A percentile compares a stretch with the other conserved stretches of the same genome.
phyloP scores from a whole-genome alignment of 768 basidiomycete genomes.

The Daedaleopsis sinensis region DNA sequence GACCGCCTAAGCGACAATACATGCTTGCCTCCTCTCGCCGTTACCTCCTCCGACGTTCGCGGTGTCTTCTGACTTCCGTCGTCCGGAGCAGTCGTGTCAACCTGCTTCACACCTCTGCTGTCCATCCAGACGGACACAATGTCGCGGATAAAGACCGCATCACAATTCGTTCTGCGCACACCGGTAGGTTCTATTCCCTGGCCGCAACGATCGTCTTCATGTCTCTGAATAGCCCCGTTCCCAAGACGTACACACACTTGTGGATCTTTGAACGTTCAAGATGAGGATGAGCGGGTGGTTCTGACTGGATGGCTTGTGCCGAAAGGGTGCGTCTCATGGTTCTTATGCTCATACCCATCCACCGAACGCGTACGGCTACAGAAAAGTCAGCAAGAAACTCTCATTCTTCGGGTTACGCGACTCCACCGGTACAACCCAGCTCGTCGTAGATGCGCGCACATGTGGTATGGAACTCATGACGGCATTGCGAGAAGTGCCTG shows the following conservation, averaged over 20 bases:
- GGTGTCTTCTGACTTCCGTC: too few species aligned
- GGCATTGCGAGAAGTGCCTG: conserved; percentile 61
- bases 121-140: too few species aligned
- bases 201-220: not conserved
- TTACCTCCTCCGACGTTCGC: too few species aligned
- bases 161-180: not conserved
- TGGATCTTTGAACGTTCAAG: conserved; percentile 21
- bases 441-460: conserved; percentile 57
- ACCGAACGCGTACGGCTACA: conserved; percentile 34
- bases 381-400: conserved; percentile 66
- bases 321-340: conserved; percentile 63
- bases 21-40: too few species aligned
- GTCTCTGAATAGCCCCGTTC: conserved; percentile 23
- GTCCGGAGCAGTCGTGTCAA: too few species aligned
- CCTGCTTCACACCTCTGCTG: too few species aligned
- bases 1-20: too few species aligned
- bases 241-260: conserved; percentile 31
- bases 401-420: conserved; percentile 91
- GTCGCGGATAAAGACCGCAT: not conserved
- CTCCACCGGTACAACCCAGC: conserved; percentile 74
- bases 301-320: conserved; percentile 84
- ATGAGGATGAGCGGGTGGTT: conserved; percentile 48
- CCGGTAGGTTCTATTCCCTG: not conserved
- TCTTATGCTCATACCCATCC: conserved; percentile 6
- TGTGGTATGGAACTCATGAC: conserved; percentile 34